These are phyloP conservation scores for Tillandsia fasciculata DNA, from an alignment of 176 grass and related monocot species.

Conservation along the genomic window DNA sequence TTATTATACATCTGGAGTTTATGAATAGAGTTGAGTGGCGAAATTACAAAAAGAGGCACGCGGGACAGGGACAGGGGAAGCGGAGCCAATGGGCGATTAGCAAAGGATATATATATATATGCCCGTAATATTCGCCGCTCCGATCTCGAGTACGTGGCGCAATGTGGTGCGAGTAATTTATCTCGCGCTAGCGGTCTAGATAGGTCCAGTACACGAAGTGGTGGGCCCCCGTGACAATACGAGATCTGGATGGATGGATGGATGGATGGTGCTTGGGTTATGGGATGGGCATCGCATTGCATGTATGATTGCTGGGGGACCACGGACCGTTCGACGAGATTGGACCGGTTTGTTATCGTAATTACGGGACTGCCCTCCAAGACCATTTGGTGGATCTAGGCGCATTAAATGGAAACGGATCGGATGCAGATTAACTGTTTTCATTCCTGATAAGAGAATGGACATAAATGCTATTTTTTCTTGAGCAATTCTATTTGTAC, in stretches of 20 bases:
- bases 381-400: no score
- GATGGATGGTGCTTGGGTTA: no score
- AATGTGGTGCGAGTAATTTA: constrained; percentile 18
- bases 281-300: not conserved
- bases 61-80: not conserved
- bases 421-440: no score
- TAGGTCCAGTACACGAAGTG: not conserved
- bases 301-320: not conserved
- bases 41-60: not conserved
- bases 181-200: not conserved
- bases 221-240: not conserved
- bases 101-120: constrained; percentile 33
- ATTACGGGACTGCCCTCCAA: no score
- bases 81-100: constrained; percentile 18
- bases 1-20: no score
- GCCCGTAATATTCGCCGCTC: not conserved
- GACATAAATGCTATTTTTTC: no score
- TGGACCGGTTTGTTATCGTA: no score
- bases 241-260: not conserved
- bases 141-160: not conserved
- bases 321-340: no score
- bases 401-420: no score
- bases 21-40: not conserved
- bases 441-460: no score
- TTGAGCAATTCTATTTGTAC: no score